phyloP scores from a whole-genome alignment of 305 asterid genomes.

The Fraxinus floribunda region DNA sequence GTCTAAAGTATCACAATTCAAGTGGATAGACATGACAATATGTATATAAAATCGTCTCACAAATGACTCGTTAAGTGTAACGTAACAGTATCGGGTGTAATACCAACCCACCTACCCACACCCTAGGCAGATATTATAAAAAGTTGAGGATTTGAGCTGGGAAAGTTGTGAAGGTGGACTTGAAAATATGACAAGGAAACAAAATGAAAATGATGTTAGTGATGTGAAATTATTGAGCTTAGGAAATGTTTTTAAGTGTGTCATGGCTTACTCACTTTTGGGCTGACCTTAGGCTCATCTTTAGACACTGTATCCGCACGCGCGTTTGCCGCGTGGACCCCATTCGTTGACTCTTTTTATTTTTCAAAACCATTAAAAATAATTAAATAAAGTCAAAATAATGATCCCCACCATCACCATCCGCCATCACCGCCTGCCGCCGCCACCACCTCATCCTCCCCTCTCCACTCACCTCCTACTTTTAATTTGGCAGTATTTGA shows the following conservation, averaged over 20 bases:
- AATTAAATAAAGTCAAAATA: slow-evolving; percentile 27
- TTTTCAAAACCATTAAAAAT: neutral
- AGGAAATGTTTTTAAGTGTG: slow-evolving; percentile 21
- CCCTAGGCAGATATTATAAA: neutral
- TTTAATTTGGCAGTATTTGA: neutral
- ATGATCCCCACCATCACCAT: slow-evolving; percentile 25
- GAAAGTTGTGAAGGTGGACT: neutral
- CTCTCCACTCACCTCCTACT: neutral
- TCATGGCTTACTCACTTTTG: neutral
- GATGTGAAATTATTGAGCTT: slow-evolving; percentile 21
- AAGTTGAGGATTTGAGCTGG: slow-evolving; percentile 15
- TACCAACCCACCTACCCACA: neutral
- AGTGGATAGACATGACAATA: too few species aligned
- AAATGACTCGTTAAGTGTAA: too few species aligned
- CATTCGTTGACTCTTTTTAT: slow-evolving; percentile 36
- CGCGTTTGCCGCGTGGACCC: slow-evolving; percentile 58
- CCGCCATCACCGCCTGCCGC: slow-evolving; percentile 10
- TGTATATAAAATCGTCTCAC: too few species aligned
- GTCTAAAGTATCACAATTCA: too few species aligned
- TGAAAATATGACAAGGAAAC: slow-evolving; percentile 14
- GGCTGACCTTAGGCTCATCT: slow-evolving; percentile 51
- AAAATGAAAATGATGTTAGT: slow-evolving; percentile 10
- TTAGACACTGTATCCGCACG: slow-evolving; percentile 47
- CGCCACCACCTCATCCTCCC: neutral
- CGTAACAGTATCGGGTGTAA: too few species aligned